These are phyloP conservation scores for Podospora bellae-mahoneyi DNA, from an alignment of 495 filamentous ascomycete species.

Conservation along the genomic window DNA sequence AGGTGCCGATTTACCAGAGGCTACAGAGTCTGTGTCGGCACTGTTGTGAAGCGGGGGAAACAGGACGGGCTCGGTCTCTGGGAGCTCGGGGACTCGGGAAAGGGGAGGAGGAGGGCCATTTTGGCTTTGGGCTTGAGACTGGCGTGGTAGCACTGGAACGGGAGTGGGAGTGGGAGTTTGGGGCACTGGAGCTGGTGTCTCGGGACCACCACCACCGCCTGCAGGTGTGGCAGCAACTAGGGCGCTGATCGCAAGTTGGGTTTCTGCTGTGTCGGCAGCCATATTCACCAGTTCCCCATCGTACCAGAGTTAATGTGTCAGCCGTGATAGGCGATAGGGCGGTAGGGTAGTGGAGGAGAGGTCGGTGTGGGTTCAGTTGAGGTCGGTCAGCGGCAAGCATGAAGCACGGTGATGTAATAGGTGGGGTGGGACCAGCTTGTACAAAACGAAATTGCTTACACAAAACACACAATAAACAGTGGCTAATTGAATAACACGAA, in stretches of 20 bases:
- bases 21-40: constrained; percentile 32
- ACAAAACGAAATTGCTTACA: no score
- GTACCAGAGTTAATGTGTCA: background rate
- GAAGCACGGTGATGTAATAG: background rate
- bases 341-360: background rate
- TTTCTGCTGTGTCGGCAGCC: constrained; percentile 24
- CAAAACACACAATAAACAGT: no score
- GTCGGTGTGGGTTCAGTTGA: background rate
- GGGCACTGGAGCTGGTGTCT: constrained; percentile 1
- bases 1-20: constrained; percentile 17
- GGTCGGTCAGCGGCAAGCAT: background rate
- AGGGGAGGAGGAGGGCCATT: constrained; percentile 5
- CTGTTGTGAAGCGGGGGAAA: constrained; percentile 47
- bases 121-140: background rate
- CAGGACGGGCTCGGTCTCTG: constrained; percentile 17
- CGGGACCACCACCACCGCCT: background rate
- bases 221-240: constrained; percentile 5
- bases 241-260: constrained; percentile 21
- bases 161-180: background rate
- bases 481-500: no score
- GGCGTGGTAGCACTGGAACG: background rate
- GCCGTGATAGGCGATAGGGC: background rate
- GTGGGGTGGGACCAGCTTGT: background rate
- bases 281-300: background rate
- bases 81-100: constrained; percentile 7